phyloP scores from a whole-genome alignment of 495 filamentous ascomycete species.

The Podospora appendiculata region DNA sequence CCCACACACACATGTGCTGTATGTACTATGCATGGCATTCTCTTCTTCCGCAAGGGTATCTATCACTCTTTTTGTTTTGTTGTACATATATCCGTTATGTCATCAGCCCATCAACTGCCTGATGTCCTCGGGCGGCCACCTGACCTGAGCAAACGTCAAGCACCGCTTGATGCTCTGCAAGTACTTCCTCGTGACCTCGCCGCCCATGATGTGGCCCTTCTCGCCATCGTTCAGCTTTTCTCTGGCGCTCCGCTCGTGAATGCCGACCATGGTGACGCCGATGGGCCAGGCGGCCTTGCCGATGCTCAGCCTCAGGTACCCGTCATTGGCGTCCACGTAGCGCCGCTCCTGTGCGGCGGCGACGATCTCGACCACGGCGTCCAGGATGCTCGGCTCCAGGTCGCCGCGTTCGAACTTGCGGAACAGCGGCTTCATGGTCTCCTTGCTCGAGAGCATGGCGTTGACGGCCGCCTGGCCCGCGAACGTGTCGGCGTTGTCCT shows the following conservation, averaged over 20 bases:
- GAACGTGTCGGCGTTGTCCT: slow-evolving; percentile 63
- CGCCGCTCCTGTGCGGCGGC: slow-evolving; percentile 76
- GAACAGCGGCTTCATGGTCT: slow-evolving; percentile 88
- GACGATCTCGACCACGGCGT: slow-evolving; percentile 89
- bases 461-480: slow-evolving; percentile 68
- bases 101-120: slow-evolving; percentile 87
- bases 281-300: slow-evolving; percentile 99
- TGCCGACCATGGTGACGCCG: slow-evolving; percentile 99
- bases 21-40: too few relatives aligned
- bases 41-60: background rate
- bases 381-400: slow-evolving; percentile 68
- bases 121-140: slow-evolving; percentile 91
- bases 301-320: slow-evolving; percentile 86
- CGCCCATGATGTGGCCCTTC: slow-evolving; percentile 92
- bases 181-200: slow-evolving; percentile 91
- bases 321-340: slow-evolving; percentile 96
- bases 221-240: slow-evolving; percentile 93
- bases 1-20: too few relatives aligned
- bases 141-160: slow-evolving; percentile 89
- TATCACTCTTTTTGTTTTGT: background rate
- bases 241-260: slow-evolving; percentile 89
- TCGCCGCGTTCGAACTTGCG: slow-evolving; percentile 75
- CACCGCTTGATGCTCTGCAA: slow-evolving; percentile 97
- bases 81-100: slow-evolving; percentile 12
- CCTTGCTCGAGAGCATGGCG: slow-evolving; percentile 71